phyloP scores from a whole-genome alignment of 164 flowering plant genomes.

The Santalum album region DNA sequence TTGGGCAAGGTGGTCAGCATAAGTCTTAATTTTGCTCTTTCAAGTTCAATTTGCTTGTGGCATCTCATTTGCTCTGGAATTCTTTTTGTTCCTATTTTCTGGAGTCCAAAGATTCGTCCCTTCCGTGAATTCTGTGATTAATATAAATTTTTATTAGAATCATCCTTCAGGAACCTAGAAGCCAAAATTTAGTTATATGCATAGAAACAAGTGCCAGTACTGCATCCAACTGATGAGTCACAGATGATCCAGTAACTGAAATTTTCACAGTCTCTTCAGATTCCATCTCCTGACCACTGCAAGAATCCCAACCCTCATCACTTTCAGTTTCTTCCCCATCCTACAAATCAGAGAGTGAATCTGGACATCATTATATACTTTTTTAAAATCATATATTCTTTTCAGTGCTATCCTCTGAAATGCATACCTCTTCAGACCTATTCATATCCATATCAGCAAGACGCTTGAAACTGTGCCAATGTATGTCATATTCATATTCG shows the following conservation, averaged over 20 bases:
- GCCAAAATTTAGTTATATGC: constrained; percentile 1
- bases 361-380: not conserved
- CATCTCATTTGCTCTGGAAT: constrained; percentile 83
- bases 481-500: constrained; percentile 86
- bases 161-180: not conserved
- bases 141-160: constrained; percentile 1
- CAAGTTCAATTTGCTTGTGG: constrained; percentile 81
- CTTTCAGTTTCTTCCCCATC: constrained; percentile 36
- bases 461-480: constrained; percentile 91
- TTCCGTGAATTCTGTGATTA: constrained; percentile 57
- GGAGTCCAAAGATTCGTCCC: constrained; percentile 77
- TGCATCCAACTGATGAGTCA: constrained; percentile 56
- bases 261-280: constrained; percentile 32
- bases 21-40: constrained; percentile 74
- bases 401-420: constrained; percentile 1
- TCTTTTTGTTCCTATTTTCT: constrained; percentile 70
- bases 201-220: constrained; percentile 29
- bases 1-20: constrained; percentile 77
- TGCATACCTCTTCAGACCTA: constrained; percentile 45
- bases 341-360: constrained; percentile 33
- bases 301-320: constrained; percentile 73
- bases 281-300: constrained; percentile 46
- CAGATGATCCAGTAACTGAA: constrained; percentile 19
- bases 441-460: constrained; percentile 60
- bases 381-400: not conserved